phyloP scores from a whole-genome alignment of 2,329 filamentous ascomycete genomes.

The Claviceps sp. region DNA sequence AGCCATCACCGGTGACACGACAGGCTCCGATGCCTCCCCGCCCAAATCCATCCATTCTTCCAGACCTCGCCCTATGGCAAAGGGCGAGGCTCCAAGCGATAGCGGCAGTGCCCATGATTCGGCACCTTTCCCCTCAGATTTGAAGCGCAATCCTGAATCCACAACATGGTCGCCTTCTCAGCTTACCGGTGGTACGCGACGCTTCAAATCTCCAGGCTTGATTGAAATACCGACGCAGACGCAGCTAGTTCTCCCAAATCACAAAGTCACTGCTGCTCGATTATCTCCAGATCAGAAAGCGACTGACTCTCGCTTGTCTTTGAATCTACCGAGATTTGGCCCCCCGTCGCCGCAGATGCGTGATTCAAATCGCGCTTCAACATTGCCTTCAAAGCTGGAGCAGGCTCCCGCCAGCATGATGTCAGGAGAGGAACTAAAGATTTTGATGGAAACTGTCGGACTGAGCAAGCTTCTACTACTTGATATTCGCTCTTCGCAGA shows the following conservation, averaged over 20 bases:
- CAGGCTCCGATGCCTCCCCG: slow-evolving; percentile 21
- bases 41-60: slow-evolving; percentile 11
- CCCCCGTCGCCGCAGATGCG: slow-evolving; percentile 19
- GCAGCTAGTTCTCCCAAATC: slow-evolving; percentile 22
- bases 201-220: slow-evolving; percentile 25
- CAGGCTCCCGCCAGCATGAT: slow-evolving; percentile 37
- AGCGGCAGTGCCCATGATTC: slow-evolving; percentile 35
- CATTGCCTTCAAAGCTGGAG: slow-evolving; percentile 37
- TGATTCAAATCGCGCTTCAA: slow-evolving; percentile 28
- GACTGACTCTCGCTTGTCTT: slow-evolving; percentile 39
- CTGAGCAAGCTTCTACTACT: slow-evolving; percentile 49
- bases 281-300: slow-evolving; percentile 36
- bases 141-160: slow-evolving; percentile 37
- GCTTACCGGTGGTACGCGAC: slow-evolving; percentile 27
- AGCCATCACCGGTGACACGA: slow-evolving; percentile 31
- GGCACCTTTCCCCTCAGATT: slow-evolving; percentile 40
- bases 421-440: slow-evolving; percentile 37
- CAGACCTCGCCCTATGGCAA: slow-evolving; percentile 12
- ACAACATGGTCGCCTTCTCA: slow-evolving; percentile 27
- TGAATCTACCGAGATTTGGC: slow-evolving; percentile 34
- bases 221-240: slow-evolving; percentile 14
- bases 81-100: slow-evolving; percentile 33
- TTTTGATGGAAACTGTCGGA: slow-evolving; percentile 34
- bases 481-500: slow-evolving; percentile 76
- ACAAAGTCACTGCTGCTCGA: slow-evolving; percentile 39